phyloP scores from a whole-genome alignment of 2,329 filamentous ascomycete genomes.

The Ophiostoma triangulosporum region DNA sequence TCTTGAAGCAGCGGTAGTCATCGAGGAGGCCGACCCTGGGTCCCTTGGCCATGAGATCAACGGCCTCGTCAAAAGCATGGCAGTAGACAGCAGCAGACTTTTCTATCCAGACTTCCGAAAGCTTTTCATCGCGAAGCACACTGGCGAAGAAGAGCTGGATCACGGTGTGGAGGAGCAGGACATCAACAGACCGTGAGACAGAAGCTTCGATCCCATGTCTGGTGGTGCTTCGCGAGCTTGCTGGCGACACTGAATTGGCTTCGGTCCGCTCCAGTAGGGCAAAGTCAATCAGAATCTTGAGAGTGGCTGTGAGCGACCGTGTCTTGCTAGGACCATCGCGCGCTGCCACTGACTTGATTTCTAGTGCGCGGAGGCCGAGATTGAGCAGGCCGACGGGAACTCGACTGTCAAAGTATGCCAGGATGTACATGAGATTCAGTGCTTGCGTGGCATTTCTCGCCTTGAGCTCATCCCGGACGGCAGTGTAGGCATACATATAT shows the following conservation, averaged over 20 bases:
- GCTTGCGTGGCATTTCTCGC: slow-evolving; percentile 36
- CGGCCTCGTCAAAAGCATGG: slow-evolving; percentile 33
- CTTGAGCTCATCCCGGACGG: slow-evolving; percentile 36
- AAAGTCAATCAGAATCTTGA: slow-evolving; percentile 36
- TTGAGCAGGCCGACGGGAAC: slow-evolving; percentile 53
- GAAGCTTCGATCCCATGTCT: too few species aligned
- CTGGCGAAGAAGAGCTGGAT: slow-evolving; percentile 41
- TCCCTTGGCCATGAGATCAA: slow-evolving; percentile 27
- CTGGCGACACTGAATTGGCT: slow-evolving; percentile 25
- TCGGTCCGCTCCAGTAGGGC: slow-evolving; percentile 39
- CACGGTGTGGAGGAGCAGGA: slow-evolving; percentile 36
- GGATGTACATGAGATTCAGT: slow-evolving; percentile 48
- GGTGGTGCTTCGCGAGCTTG: slow-evolving; percentile 25
- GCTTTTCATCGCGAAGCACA: slow-evolving; percentile 27
- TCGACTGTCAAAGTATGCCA: slow-evolving; percentile 52
- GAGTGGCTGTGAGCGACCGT: slow-evolving; percentile 31
- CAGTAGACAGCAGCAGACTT: slow-evolving; percentile 35
- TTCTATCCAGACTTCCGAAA: slow-evolving; percentile 34
- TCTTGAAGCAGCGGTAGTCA: slow-evolving; percentile 37
- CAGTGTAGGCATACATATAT: slow-evolving; percentile 32
- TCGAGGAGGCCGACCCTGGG: slow-evolving; percentile 32
- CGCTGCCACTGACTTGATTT: slow-evolving; percentile 32
- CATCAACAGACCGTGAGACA: slow-evolving; percentile 30
- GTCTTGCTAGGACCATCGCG: slow-evolving; percentile 24
- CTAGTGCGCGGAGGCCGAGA: slow-evolving; percentile 35